Conservation (phyloP, 176 grass and related monocot genomes). For the Triticum timopheevii region DNA sequence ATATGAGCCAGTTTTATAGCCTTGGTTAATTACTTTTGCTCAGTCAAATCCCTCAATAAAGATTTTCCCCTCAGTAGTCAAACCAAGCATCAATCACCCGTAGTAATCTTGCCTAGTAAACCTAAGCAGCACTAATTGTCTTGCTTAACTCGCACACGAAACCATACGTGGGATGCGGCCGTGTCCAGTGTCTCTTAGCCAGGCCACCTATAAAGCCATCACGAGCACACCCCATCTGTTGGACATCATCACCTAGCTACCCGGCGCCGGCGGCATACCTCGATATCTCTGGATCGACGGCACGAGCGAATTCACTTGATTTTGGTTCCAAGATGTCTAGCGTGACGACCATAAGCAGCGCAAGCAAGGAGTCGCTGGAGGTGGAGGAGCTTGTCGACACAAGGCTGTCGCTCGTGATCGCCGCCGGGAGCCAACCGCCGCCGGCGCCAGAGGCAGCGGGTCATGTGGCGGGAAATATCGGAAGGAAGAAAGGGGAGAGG, state of each 20-base stretch:
- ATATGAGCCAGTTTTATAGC: too few species aligned
- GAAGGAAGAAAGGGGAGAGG: not conserved
- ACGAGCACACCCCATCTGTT: not conserved
- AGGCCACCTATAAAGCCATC: constrained; percentile 21
- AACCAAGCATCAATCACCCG: not conserved
- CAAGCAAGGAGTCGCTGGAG: not conserved
- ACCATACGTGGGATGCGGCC: not conserved
- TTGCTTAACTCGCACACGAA: constrained; percentile 14
- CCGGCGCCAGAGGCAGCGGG: not conserved
- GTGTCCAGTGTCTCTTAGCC: not conserved
- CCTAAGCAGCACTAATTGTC: not conserved
- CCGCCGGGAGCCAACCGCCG: not conserved
- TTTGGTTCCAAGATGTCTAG: constrained; percentile 33
- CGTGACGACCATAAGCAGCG: constrained; percentile 29
- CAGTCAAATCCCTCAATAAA: not conserved
- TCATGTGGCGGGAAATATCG: not conserved
- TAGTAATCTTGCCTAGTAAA: not conserved
- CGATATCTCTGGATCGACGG: not conserved
- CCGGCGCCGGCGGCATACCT: not conserved
- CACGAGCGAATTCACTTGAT: not conserved
- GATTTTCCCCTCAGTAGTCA: not conserved
- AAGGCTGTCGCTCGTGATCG: constrained; percentile 27
- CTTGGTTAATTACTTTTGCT: too few species aligned
- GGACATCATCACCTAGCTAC: not conserved
- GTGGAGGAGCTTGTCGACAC: constrained; percentile 34